Evolutionary conservation across 2,329 filamentous ascomycete species (phyloP).

Genomic region (Colletotrichum cuscutae): DNA sequence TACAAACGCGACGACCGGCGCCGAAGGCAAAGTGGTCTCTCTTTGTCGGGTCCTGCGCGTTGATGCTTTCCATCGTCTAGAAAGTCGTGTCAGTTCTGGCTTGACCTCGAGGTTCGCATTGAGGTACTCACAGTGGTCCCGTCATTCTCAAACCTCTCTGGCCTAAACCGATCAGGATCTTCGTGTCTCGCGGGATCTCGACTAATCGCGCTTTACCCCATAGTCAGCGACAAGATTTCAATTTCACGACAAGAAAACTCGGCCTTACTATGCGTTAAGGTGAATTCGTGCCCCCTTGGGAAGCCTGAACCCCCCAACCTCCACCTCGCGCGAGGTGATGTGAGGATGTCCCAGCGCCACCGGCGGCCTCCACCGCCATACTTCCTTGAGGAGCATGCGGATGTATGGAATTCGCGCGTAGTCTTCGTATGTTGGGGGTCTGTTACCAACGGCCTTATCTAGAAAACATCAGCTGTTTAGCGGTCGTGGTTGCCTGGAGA

Average conservation of each 20-base stretch:
- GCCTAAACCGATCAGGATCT: conserved; percentile 6
- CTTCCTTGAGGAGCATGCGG: conserved; percentile 17
- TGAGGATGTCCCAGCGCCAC: conserved; percentile 18
- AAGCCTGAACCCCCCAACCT: background rate
- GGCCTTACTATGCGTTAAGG: conserved; percentile 11
- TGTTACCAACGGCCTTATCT: background rate
- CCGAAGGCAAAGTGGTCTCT: conserved; percentile 46
- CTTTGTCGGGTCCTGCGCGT: conserved; percentile 37
- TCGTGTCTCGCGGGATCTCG: conserved; percentile 3
- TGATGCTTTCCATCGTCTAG: conserved; percentile 18
- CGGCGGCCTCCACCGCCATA: conserved; percentile 4
- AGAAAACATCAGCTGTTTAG: background rate
- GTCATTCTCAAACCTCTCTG: background rate
- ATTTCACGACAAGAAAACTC: background rate
- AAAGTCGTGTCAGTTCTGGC: too few species aligned
- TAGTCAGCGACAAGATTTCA: background rate
- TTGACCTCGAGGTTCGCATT: too few species aligned
- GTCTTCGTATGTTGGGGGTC: background rate
- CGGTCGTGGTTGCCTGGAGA: rapidly evolving
- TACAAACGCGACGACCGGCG: conserved; percentile 40
- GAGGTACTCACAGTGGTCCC: background rate
- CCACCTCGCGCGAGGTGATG: background rate
- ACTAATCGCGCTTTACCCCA: background rate
- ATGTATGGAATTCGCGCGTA: background rate
- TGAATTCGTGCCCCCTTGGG: conserved; percentile 12